Evolutionary conservation across 2,329 filamentous ascomycete species (phyloP).

Genomic region (Metarhizium album): DNA sequence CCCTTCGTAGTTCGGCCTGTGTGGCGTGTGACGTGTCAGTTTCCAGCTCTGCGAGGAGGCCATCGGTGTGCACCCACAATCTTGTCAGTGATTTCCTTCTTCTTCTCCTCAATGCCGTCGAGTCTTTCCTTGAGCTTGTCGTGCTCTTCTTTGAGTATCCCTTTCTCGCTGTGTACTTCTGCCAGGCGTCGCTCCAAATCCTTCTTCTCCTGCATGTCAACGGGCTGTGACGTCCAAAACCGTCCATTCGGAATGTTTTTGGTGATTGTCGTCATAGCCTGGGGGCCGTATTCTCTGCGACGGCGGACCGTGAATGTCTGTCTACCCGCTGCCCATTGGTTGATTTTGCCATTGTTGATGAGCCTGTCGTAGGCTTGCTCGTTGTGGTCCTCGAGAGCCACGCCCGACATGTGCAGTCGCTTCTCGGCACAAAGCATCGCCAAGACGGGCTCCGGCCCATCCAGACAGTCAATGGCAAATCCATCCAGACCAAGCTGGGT

Average conservation of each 20-base stretch:
- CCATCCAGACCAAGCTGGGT: conserved; percentile 58
- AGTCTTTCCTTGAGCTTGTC: conserved; percentile 26
- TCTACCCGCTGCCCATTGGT: conserved; percentile 58
- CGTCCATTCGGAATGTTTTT: conserved; percentile 48
- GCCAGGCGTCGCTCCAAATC: conserved; percentile 45
- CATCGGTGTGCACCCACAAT: conserved; percentile 21
- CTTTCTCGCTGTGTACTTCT: conserved; percentile 28
- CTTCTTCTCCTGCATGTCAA: conserved; percentile 55
- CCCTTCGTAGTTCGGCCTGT: conserved; percentile 39
- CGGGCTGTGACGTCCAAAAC: conserved; percentile 68
- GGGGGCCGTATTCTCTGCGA: conserved; percentile 69
- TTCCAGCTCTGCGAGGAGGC: background rate
- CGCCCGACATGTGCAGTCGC: conserved; percentile 56
- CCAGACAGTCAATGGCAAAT: conserved; percentile 68
- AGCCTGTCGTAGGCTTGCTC: conserved; percentile 61
- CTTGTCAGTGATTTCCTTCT: conserved; percentile 26
- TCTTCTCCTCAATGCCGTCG: conserved; percentile 31
- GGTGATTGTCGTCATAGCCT: conserved; percentile 59
- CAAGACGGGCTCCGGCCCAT: conserved; percentile 72
- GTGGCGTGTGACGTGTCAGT: conserved; percentile 12
- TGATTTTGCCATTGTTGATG: conserved; percentile 44
- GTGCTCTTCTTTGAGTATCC: conserved; percentile 22
- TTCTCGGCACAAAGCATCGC: conserved; percentile 77
- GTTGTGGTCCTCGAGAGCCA: conserved; percentile 51
- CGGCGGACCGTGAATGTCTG: conserved; percentile 55